Conservation (phyloP, 2,329 filamentous ascomycete genomes). For the Seiridium cupressi region DNA sequence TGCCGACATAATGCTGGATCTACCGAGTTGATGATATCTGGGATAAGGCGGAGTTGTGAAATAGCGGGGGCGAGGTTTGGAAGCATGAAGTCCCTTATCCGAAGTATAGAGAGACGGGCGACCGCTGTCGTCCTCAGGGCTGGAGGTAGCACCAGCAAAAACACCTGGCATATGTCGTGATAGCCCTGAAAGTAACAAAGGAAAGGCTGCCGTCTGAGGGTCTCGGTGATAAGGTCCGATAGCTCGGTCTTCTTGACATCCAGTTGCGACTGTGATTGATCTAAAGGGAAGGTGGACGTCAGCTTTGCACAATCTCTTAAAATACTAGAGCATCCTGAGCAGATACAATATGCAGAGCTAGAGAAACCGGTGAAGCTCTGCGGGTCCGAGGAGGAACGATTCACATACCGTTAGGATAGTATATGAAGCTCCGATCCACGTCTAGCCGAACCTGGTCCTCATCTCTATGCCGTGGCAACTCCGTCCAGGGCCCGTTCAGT, state of each 20-base stretch:
- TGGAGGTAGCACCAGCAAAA: constrained; percentile 78
- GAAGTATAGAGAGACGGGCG: constrained; percentile 79
- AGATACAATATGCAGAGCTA: background rate
- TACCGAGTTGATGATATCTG: constrained; percentile 71
- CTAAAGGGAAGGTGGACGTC: constrained; percentile 36
- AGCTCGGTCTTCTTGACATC: constrained; percentile 71
- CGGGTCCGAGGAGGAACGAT: background rate
- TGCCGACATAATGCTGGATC: constrained; percentile 73
- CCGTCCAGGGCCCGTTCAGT: constrained; percentile 43
- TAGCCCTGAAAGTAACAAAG: constrained; percentile 98
- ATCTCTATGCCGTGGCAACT: constrained; percentile 75
- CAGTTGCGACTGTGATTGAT: constrained; percentile 68
- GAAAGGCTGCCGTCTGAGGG: constrained; percentile 77
- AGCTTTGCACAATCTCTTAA: background rate
- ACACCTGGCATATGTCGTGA: constrained; percentile 96
- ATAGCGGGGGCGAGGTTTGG: constrained; percentile 79
- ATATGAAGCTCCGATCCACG: constrained; percentile 94
- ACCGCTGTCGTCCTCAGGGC: constrained; percentile 61
- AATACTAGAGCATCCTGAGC: background rate
- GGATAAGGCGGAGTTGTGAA: constrained; percentile 82
- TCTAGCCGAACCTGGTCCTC: constrained; percentile 91
- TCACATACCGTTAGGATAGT: constrained; percentile 78
- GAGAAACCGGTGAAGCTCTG: background rate
- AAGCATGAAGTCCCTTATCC: constrained; percentile 97
- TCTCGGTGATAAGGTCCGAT: constrained; percentile 74